phyloP scores from a whole-genome alignment of 1,139 yeast species.

The Diutina siamensis region DNA sequence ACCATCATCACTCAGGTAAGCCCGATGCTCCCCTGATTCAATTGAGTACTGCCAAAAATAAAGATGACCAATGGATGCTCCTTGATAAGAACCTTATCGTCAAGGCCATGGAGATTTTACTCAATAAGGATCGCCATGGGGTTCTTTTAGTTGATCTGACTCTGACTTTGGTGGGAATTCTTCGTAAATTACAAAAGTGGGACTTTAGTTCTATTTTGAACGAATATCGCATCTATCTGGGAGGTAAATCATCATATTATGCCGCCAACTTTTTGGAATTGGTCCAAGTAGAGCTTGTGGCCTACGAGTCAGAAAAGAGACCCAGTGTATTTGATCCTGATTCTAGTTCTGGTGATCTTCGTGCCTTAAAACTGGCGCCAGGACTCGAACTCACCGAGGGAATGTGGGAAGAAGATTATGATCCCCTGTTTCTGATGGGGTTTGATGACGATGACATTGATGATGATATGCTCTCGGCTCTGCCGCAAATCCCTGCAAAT shows the following conservation, averaged over 20 bases:
- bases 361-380: not conserved
- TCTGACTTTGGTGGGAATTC: conserved; percentile 66
- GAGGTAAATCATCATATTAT: conserved; percentile 50
- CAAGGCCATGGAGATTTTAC: conserved; percentile 45
- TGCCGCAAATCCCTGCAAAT: conserved; percentile 59
- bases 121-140: conserved; percentile 59
- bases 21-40: conserved; percentile 9
- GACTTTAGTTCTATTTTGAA: conserved; percentile 71
- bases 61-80: conserved; percentile 59
- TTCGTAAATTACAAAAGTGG: conserved; percentile 83
- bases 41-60: conserved; percentile 11
- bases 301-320: conserved; percentile 17
- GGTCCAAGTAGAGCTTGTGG: conserved; percentile 42
- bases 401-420: conserved; percentile 1
- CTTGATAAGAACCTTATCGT: conserved; percentile 46
- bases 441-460: conserved; percentile 33
- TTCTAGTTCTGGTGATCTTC: not conserved
- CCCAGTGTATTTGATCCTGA: not conserved
- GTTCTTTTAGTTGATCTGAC: conserved; percentile 69
- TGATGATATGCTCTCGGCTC: conserved; percentile 44
- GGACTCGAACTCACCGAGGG: not conserved
- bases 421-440: conserved; percentile 6
- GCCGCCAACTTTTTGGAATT: conserved; percentile 79
- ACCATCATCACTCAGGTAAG: conserved; percentile 28
- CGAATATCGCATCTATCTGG: conserved; percentile 70